Evolutionary conservation across 306 rosid genomes (phyloP).

Genomic region (Begonia fuchsioides): DNA sequence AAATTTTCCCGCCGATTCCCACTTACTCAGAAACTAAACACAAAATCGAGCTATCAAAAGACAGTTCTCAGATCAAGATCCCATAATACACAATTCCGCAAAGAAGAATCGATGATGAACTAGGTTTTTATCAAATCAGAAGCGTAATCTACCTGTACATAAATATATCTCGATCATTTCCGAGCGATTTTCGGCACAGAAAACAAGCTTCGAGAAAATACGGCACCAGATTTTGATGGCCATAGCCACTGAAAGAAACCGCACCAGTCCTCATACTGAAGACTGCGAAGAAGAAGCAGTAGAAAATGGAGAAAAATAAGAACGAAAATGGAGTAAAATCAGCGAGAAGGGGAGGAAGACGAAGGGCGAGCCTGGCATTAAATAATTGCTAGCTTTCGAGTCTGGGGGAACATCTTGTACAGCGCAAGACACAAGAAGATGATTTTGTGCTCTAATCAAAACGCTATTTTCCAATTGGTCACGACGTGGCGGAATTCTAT

Average conservation of each 20-base stretch:
- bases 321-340: no score
- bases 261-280: constrained; percentile 30
- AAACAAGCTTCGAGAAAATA: constrained; percentile 82
- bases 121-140: background rate
- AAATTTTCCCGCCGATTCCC: background rate
- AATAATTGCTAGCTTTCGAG: background rate
- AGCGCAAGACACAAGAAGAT: background rate
- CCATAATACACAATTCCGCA: background rate
- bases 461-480: no score
- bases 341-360: constrained; percentile 2
- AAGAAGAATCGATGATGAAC: background rate
- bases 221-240: constrained; percentile 30
- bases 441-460: no score
- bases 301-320: no score
- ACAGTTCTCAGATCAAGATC: background rate
- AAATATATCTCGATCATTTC: constrained; percentile 57
- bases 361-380: background rate
- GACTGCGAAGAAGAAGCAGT: no score
- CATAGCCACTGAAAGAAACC: constrained; percentile 27
- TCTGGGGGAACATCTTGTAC: background rate
- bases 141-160: constrained; percentile 38
- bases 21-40: background rate
- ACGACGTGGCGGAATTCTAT: no score
- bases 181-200: constrained; percentile 64
- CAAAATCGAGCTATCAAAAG: background rate